Conservation (phyloP, 2,329 filamentous ascomycete genomes). For the Thyridium curvatum region DNA sequence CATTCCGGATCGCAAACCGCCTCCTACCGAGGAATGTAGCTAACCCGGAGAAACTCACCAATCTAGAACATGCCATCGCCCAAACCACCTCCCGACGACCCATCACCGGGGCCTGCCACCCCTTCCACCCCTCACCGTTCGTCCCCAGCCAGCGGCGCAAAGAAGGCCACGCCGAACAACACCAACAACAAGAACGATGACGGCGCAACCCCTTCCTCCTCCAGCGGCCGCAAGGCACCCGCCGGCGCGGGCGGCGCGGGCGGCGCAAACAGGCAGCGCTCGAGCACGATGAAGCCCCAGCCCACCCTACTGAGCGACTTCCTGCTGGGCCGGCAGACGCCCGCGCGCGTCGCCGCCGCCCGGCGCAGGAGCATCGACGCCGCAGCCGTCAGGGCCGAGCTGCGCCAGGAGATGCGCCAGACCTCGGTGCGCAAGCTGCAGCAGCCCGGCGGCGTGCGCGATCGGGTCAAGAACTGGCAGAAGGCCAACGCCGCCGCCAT, state of each 20-base stretch:
- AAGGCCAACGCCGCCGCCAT: constrained; percentile 65
- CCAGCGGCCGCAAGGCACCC: constrained; percentile 26
- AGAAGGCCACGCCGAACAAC: constrained; percentile 3
- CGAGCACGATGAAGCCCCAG: constrained; percentile 34
- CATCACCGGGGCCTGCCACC: constrained; percentile 1
- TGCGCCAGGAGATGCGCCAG: constrained; percentile 50
- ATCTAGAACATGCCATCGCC: constrained; percentile 12
- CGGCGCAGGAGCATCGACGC: constrained; percentile 53
- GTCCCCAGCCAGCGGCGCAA: background rate
- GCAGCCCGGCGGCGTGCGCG: constrained; percentile 62
- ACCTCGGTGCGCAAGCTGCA: constrained; percentile 52
- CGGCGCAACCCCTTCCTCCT: constrained; percentile 1
- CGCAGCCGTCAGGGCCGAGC: constrained; percentile 45
- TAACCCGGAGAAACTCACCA: constrained; percentile 1
- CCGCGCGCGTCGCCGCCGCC: constrained; percentile 46
- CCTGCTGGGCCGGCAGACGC: constrained; percentile 48
- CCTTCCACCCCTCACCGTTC: background rate
- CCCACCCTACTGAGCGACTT: constrained; percentile 51
- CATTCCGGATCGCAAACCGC: too few species aligned
- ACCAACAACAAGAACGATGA: constrained; percentile 1
- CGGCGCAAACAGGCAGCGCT: constrained; percentile 13
- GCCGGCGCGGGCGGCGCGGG: constrained; percentile 22
- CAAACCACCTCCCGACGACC: constrained; percentile 7
- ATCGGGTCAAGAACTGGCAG: constrained; percentile 82
- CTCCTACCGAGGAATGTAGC: constrained; percentile 3